Conservation (phyloP, 495 filamentous ascomycete genomes). For the Lichina pygmaea region DNA sequence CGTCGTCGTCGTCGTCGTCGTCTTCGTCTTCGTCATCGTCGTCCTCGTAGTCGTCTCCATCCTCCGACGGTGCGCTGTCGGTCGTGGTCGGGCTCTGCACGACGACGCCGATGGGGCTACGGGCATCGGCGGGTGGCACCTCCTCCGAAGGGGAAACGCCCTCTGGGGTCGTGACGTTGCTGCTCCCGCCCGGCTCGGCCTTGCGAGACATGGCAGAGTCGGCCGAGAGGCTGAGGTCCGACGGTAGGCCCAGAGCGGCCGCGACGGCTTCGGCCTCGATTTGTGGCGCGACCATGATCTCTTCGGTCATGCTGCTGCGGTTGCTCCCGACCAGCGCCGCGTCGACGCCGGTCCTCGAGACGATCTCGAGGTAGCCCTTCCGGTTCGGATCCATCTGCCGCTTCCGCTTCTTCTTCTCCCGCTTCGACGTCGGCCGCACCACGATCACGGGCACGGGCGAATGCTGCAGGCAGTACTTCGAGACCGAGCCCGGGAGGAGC, state of each 20-base stretch:
- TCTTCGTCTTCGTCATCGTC: constrained; percentile 17
- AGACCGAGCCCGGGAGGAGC: constrained; percentile 76
- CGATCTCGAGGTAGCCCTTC: constrained; percentile 54
- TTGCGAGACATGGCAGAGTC: not conserved
- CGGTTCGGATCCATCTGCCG: constrained; percentile 52
- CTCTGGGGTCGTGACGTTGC: not conserved
- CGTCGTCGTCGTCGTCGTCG: too few relatives aligned
- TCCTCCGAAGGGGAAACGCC: not conserved
- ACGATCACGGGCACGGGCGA: constrained; percentile 95
- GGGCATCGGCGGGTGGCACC: constrained; percentile 4
- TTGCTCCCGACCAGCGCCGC: constrained; percentile 4
- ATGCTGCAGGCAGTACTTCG: constrained; percentile 89
- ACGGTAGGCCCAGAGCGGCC: constrained; percentile 8
- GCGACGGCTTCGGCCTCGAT: constrained; percentile 12
- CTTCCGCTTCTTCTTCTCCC: constrained; percentile 77
- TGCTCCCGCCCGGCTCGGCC: not conserved
- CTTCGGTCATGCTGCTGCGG: constrained; percentile 3
- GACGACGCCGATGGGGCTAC: constrained; percentile 10
- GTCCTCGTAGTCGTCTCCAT: constrained; percentile 9
- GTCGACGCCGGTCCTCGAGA: constrained; percentile 23
- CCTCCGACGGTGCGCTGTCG: constrained; percentile 4
- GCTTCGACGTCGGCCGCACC: constrained; percentile 70
- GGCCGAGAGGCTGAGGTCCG: constrained; percentile 1
- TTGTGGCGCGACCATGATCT: constrained; percentile 4
- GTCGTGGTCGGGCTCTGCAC: constrained; percentile 12